Percentiles rank a stretch among this genome's conserved stretches.
Evolutionary conservation across 768 basidiomycete species (phyloP).

Genomic region (Sistotremastrum suecicum): DNA sequence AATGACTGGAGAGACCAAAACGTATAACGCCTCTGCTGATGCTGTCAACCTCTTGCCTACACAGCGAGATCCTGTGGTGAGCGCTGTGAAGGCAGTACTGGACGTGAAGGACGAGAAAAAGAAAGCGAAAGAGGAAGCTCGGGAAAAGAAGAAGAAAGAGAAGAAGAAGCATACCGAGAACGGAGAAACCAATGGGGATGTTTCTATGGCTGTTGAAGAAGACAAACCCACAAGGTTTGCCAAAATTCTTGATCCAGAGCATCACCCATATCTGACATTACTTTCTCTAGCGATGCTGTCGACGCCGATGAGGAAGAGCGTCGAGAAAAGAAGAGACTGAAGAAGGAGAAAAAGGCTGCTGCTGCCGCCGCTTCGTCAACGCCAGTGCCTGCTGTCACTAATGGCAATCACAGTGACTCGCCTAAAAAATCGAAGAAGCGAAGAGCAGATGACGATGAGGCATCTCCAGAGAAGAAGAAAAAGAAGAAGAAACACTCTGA

Average conservation of each 20-base stretch:
- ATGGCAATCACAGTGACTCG: constrained; percentile 4
- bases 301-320: constrained; percentile 72
- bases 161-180: constrained; percentile 22
- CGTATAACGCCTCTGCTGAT: constrained; percentile 82
- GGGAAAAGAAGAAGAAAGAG: constrained; percentile 46
- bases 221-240: not conserved
- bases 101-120: constrained; percentile 85
- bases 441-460: constrained; percentile 12
- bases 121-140: constrained; percentile 64
- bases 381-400: no score
- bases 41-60: constrained; percentile 72
- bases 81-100: constrained; percentile 56
- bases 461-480: constrained; percentile 20
- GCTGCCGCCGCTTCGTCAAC: constrained; percentile 21
- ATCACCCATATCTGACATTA: no score
- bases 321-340: constrained; percentile 65
- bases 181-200: not conserved
- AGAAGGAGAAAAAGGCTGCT: constrained; percentile 63
- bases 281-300: constrained; percentile 20
- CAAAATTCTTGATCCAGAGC: no score
- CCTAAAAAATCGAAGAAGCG: constrained; percentile 23
- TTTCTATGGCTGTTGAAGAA: no score
- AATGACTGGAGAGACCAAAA: constrained; percentile 62
- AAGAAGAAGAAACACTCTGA: constrained; percentile 16
- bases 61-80: constrained; percentile 62